Base-by-base conservation (phyloP, 305 asterid species). In the Rubia balearica region DNA sequence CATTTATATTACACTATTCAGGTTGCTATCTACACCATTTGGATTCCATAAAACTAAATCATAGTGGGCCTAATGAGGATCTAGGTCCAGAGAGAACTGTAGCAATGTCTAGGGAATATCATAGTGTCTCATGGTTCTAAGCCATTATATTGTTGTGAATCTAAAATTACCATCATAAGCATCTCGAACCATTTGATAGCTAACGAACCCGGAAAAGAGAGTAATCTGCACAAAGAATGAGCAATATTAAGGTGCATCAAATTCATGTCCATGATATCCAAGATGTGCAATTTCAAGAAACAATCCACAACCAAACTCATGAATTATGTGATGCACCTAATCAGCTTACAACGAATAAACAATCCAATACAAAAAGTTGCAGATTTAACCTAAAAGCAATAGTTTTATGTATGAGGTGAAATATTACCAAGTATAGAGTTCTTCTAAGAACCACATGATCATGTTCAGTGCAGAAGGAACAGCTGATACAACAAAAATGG, bases 181-280 rank as follows among this genome's bases (percentile, higher is more conserved):
- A 77, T 91, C 96, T 49, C 92, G 89, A 69, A 91, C 97, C 97
- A 91, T 91, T 78, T 89, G 95, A 76, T 91, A 91, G 86, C 86
- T 89, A 78, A 91, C 87, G 83, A 91, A 91, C 41, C 97, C 97
- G 42, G 97, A 89, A 75, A 91, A 91, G 69, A 91, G 90, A 74
- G 96, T 88, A 73, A 91, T 80, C 99, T 94, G 88, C 83, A 79
- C 76, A 33, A 6, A 8, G 14, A 38, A 69, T 61, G 27, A 53
- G 36, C 72, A 69, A 68, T 67, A 56, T 73, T 67, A 74, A 73
- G 65, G 68, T 61, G 74, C 64, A 72, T 33, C 72, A 65, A 42
- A 24, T 65, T 21, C 72, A 69, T 53, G 63, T 36, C 72, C 51
- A 53, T 69, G 6, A 19, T 65, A 65, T 40, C n/a, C 38, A 10